Conservation (phyloP, 768 basidiomycete species). For the Agrocybe pediades region DNA sequence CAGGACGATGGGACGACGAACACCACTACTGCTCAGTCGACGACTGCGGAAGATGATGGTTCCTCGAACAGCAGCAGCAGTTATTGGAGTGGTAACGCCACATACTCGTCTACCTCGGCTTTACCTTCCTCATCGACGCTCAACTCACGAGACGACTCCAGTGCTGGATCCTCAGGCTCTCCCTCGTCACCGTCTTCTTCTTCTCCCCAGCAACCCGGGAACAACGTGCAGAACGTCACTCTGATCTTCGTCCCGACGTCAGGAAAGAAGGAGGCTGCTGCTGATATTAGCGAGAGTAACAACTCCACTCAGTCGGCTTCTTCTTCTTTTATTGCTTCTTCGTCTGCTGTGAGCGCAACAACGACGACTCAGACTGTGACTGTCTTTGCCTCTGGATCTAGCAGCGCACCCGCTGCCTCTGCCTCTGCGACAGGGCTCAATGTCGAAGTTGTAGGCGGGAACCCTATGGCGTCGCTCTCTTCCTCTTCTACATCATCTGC, state of each 20-base stretch:
- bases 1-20: slow-evolving; percentile 27
- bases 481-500: neutral
- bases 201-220: neutral
- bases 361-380: slow-evolving; percentile 30
- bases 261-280: slow-evolving; percentile 17
- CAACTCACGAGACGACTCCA: slow-evolving; percentile 21
- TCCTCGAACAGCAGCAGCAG: neutral
- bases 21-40: slow-evolving; percentile 5
- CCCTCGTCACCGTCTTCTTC: too few species aligned
- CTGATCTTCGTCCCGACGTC: slow-evolving; percentile 49
- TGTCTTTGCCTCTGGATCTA: slow-evolving; percentile 29
- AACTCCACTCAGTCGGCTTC: neutral
- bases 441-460: slow-evolving; percentile 21
- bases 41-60: neutral
- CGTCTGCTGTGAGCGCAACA: slow-evolving; percentile 23
- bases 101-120: neutral
- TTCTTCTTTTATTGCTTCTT: slow-evolving; percentile 14
- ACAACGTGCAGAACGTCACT: slow-evolving; percentile 43
- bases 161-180: too few species aligned
- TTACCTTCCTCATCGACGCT: slow-evolving; percentile 18
- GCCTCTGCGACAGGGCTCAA: slow-evolving; percentile 18
- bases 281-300: slow-evolving; percentile 11
- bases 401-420: slow-evolving; percentile 11
- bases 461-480: slow-evolving; percentile 5
- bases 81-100: neutral